phyloP scores from a whole-genome alignment of 257 asterid species.

The Scutellaria minor region DNA sequence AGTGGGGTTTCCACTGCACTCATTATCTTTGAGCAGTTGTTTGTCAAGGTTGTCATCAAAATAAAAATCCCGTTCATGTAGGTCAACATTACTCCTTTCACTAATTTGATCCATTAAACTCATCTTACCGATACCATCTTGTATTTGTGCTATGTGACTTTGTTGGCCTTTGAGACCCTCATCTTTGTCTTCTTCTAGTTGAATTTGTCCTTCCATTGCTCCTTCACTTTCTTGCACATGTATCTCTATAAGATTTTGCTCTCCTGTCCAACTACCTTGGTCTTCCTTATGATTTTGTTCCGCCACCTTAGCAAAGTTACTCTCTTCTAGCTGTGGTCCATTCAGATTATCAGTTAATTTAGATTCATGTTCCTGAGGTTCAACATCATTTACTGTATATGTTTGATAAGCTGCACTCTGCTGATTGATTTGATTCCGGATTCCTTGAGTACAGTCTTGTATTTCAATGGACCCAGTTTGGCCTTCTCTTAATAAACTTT shows the following conservation, averaged over 20 bases:
- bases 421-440: background rate
- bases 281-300: too few relatives aligned
- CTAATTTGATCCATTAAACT: background rate
- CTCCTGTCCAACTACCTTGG: too few relatives aligned
- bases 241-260: too few relatives aligned
- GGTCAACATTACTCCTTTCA: background rate
- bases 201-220: constrained; percentile 2
- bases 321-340: constrained; percentile 17
- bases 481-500: background rate
- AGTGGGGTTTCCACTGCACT: constrained; percentile 1
- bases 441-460: constrained; percentile 11
- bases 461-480: background rate
- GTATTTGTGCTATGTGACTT: background rate
- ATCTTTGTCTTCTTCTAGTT: background rate
- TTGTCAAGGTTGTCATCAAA: background rate
- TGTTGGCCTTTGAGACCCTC: background rate
- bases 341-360: background rate
- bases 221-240: background rate
- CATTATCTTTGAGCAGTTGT: constrained; percentile 1
- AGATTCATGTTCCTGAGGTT: constrained; percentile 7
- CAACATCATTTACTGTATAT: background rate
- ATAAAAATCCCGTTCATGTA: too few relatives aligned
- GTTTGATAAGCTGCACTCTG: background rate
- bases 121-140: background rate
- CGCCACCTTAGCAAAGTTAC: background rate